A percentile compares a stretch with the other conserved stretches of the same genome.
Conservation (phyloP, 495 filamentous ascomycete species). For the Neurospora sp. region DNA sequence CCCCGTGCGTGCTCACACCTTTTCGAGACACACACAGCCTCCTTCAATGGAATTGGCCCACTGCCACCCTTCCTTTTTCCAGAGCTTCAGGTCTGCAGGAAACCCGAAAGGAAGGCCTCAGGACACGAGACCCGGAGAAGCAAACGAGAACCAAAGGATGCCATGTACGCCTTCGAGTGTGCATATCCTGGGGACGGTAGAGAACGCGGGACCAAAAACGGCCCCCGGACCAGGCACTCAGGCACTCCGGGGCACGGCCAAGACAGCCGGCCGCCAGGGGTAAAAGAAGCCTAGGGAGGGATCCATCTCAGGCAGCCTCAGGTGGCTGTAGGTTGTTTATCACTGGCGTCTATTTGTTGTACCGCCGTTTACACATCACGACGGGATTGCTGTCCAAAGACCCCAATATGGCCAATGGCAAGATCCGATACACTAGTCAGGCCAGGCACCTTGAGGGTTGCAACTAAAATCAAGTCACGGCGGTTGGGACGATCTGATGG, state of each 20-base stretch:
- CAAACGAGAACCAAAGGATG: not conserved
- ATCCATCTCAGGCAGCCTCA: not conserved
- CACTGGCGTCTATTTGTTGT: not conserved
- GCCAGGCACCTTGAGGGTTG: not conserved
- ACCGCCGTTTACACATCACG: not conserved
- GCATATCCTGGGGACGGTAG: not conserved
- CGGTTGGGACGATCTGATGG: not conserved
- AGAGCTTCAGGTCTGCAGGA: not conserved
- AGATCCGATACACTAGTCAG: not conserved
- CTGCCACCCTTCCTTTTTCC: not conserved
- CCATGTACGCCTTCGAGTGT: not conserved
- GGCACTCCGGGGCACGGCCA: not conserved
- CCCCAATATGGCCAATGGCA: not conserved
- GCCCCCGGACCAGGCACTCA: not conserved
- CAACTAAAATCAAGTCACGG: not conserved
- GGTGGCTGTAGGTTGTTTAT: not conserved
- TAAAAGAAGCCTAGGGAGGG: not conserved
- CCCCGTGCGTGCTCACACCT: not conserved
- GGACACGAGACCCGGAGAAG: not conserved
- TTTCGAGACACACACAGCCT: not conserved
- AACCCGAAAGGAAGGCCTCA: not conserved
- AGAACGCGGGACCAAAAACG: not conserved
- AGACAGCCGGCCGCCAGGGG: not conserved
- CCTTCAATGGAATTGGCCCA: not conserved
- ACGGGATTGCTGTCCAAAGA: not conserved